Evolutionary conservation across 1,284 basidiomycete genomes (phyloP), one percentile per base, ranked within the genome.

Genomic region (Rhodotorula mucilaginosa): DNA sequence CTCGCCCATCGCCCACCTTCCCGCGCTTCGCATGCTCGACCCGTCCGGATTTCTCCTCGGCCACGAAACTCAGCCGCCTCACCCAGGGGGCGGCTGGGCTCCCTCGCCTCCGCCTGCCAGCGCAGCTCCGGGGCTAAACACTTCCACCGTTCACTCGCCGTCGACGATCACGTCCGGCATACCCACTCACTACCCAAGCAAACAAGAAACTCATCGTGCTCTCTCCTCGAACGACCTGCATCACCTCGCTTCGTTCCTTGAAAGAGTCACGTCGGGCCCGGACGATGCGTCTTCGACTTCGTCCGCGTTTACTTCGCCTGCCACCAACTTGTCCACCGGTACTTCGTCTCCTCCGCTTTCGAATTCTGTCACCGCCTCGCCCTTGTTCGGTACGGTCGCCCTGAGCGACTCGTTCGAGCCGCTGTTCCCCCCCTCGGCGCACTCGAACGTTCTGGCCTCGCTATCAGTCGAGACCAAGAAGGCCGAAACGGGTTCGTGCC

Each of bases 41-140:
- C 26, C 54, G 44, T 34, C 48, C 63, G 68, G 64, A 69, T 69
- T 69, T 69, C 68, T 49, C 59, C 26, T 31, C 46, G 58, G 58
- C 58, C 44, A 44, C 52, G 26, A 61, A 61, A 44, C 63, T 61
- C 63, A 57, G 46, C 49, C 56, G 59, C 62, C 47, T 60, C 58
- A 61, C 58, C n/a, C n/a, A 31, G 48, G 59, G 19, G 16, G 29
- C 46, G n/a, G 23, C 67, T 29, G 44, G 10, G 23, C 48, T 52
- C 29, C 31, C 46, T 31, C n/a, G 26, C 49, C 19, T 18, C 18
- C 49, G 49, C 26, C n/a, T 26, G 54, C 54, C 48, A 23, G 46
- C 52, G 57, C 21, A 23, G 18, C 26, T 44, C 31, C 16, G 12
- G 46, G n/a, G 19, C n/a, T 56, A 56, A 56, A 29, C 19, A 31